These are phyloP conservation scores for Suillus subluteus DNA, from an alignment of 768 basidiomycete genomes.

Conservation along the genomic window DNA sequence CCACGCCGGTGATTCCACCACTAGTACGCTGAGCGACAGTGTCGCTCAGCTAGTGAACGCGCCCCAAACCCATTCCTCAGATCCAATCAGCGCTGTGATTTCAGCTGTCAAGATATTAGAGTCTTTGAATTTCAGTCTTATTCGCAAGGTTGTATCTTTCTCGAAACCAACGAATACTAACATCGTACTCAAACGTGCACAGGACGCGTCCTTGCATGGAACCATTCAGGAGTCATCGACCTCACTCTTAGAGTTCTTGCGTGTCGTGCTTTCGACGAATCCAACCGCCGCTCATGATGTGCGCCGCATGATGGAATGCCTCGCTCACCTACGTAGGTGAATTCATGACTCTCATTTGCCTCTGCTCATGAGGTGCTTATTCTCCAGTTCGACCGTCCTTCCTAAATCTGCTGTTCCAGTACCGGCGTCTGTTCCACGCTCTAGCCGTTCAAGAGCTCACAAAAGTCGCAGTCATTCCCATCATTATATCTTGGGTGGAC, in stretches of 20 bases:
- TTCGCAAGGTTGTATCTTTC: constrained; percentile 29
- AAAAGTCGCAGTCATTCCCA: constrained; percentile 25
- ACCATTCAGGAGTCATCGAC: constrained; percentile 38
- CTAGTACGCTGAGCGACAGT: neutral
- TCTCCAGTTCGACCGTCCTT: constrained; percentile 37
- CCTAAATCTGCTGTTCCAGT: constrained; percentile 49
- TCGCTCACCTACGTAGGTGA: constrained; percentile 27
- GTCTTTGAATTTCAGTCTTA: constrained; percentile 32
- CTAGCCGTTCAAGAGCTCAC: constrained; percentile 42
- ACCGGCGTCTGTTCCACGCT: constrained; percentile 51
- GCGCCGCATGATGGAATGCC: constrained; percentile 16
- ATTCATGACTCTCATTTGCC: neutral
- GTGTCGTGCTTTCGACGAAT: constrained; percentile 23
- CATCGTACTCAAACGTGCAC: constrained; percentile 15
- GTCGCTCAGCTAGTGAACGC: constrained; percentile 3
- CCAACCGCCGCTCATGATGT: constrained; percentile 9
- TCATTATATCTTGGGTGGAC: constrained; percentile 70
- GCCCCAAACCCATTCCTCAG: neutral
- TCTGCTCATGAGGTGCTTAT: constrained; percentile 10
- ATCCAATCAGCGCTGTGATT: constrained; percentile 19
- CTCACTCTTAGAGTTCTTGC: constrained; percentile 36
- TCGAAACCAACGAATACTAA: neutral
- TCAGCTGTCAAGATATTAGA: constrained; percentile 29
- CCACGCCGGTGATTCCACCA: constrained; percentile 5
- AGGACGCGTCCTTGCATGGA: constrained; percentile 40